Evolutionary conservation across 2,329 filamentous ascomycete species (phyloP), one percentile per base, ranked within the genome.

Genomic region (Fusarium buxicola): DNA sequence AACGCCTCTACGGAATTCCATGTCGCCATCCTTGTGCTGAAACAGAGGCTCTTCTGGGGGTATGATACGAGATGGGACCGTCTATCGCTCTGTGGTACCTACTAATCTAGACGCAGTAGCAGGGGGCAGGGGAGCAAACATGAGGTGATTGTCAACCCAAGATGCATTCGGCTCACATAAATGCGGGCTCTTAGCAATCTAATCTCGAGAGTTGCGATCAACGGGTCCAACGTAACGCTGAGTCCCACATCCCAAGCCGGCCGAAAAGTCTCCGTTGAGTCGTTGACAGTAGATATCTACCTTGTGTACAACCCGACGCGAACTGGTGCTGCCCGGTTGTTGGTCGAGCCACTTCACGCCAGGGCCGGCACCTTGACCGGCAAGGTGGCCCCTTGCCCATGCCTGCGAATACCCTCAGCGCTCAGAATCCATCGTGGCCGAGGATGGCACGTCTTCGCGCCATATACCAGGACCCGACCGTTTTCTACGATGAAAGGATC

Each of bases 1-100:
- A 41, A 35, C 16, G 48, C 47, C 36, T 44, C 58, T 49, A 41
- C 41, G 50, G 46, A 57, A 60, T 34, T 57, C 38, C 48, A 49
- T 58, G 56, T 53, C 51, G 50, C 51, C 25, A 67, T 61, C 67
- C 65, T 41, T 66, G 68, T 60, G 55, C 65, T 70, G 68, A 70
- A 70, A 70, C 65, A 66, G 65, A 69, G 64, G 68, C 62, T 64
- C 62, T 65, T 65, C 63, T 48, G 54, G 64, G 66, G 59, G 47
- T 58, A 21, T 48, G 50, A 63, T 60, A 52, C 49, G 46, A 48
- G 51, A 63, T 66, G 51, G 55, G 41, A 28, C 51, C 32, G 41
- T 52, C 48, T 46, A 61, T 60, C 51, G 27, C 55, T 44, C 43
- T 48, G 28, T 41, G 56, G 57, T 61, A 53, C 50, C 56, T 53